Evolutionary conservation across 1,284 basidiomycete species (phyloP), one percentile per base, ranked within the genome.

Genomic region (Heterobasidion annosum): DNA sequence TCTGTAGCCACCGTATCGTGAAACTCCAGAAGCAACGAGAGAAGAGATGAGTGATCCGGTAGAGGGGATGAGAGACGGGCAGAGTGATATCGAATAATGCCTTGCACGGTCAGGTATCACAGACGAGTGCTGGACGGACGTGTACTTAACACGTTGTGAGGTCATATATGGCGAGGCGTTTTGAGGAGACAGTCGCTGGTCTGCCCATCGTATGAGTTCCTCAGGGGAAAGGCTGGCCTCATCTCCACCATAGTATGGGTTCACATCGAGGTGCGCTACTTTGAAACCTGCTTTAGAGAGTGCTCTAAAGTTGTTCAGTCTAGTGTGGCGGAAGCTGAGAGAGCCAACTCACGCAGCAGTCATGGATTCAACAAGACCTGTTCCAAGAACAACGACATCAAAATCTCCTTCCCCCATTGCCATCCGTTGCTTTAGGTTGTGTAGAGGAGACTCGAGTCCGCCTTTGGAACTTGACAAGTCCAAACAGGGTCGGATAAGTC

Each of bases 1-100:
- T 51, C 88, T 84, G 68, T 97, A 98, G 2, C 86, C 88, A 34
- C 93, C 90, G 64, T 99, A 98, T 53, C 87, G 85, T 8, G 92
- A 81, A 5, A 98, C 94, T 34, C 93, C 91, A 19, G 92, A 95
- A 1, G 79, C 72, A 32, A 98, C 77, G 6, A 98, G 76, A 2
- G 88, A 81, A 18, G 88, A 81, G 48, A 98, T 91, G 40, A 93
- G 78, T 0, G 85, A 79, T 0, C 95, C 93, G 12, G 81, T 68
- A 0, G 92, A 85, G 1, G 92, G 88, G 16, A 98, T 82, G 2
- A 98, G 72, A 1, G 88, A 77, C 0, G 96, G 96, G 6, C 81
- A 78, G 25, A 98, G 79, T 6, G 91, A 93, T 34, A 98, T 72
- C 0, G 93, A 83, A 68, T 95, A 99, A 58, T 90, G 84, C 34